phyloP scores from a whole-genome alignment of 2,329 filamentous ascomycete genomes.

The Zymoseptoria brevis region DNA sequence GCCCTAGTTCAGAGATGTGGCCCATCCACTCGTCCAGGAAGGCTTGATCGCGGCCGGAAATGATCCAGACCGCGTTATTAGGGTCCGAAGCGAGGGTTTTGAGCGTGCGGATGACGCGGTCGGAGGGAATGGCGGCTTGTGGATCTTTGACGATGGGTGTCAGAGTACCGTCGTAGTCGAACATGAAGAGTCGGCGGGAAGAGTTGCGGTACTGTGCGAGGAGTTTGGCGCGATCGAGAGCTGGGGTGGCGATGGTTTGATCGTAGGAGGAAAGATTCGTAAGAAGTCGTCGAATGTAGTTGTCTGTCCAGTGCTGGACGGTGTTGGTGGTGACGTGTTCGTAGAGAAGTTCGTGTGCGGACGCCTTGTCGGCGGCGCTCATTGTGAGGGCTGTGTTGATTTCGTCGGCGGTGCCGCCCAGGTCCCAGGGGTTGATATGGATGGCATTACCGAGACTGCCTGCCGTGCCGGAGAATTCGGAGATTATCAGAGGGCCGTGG shows the following conservation, averaged over 20 bases:
- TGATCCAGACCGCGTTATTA: slow-evolving; percentile 92
- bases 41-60: slow-evolving; percentile 85
- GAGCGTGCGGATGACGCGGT: slow-evolving; percentile 70
- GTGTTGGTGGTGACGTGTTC: slow-evolving; percentile 77
- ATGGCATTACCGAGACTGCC: slow-evolving; percentile 78
- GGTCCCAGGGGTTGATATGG: slow-evolving; percentile 95
- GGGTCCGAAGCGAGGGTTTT: slow-evolving; percentile 72
- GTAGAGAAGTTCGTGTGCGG: slow-evolving; percentile 69
- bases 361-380: slow-evolving; percentile 55
- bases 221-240: slow-evolving; percentile 66
- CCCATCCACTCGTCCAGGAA: slow-evolving; percentile 88
- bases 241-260: slow-evolving; percentile 67
- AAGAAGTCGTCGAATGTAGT: slow-evolving; percentile 69
- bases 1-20: slow-evolving; percentile 80
- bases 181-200: slow-evolving; percentile 85
- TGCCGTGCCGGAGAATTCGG: slow-evolving; percentile 92
- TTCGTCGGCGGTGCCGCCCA: slow-evolving; percentile 71
- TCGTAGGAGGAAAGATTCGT: slow-evolving; percentile 72
- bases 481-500: slow-evolving; percentile 82
- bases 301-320: slow-evolving; percentile 76
- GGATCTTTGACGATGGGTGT: slow-evolving; percentile 93
- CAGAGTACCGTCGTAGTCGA: slow-evolving; percentile 95
- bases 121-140: slow-evolving; percentile 77
- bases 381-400: slow-evolving; percentile 77
- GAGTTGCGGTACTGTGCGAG: slow-evolving; percentile 66